phyloP scores from a whole-genome alignment of 2,329 filamentous ascomycete genomes.

The Fusarium sp. region DNA sequence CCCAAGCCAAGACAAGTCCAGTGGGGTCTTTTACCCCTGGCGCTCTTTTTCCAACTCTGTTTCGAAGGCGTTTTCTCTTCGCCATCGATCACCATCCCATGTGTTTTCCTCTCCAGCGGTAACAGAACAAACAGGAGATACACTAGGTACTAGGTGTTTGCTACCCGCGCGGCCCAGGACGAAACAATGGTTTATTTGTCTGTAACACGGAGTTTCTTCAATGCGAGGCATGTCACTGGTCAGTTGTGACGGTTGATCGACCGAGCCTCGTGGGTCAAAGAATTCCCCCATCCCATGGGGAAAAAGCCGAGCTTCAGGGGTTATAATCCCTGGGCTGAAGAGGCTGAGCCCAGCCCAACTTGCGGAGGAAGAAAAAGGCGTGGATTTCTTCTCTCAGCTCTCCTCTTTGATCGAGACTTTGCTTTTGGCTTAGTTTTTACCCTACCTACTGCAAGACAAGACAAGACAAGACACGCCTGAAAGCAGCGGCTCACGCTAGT shows the following conservation, averaged over 20 bases:
- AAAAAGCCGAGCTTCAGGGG: constrained; percentile 9
- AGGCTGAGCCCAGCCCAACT: constrained; percentile 8
- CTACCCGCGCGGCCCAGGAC: constrained; percentile 42
- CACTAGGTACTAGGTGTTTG: not conserved
- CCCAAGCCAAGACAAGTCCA: constrained; percentile 21
- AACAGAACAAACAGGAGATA: constrained; percentile 12
- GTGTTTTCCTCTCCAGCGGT: not conserved
- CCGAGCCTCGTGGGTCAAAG: constrained; percentile 21
- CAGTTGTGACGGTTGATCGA: constrained; percentile 26
- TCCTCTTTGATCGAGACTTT: not conserved
- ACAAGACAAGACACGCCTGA: not conserved
- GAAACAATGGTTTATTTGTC: constrained; percentile 40
- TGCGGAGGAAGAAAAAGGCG: constrained; percentile 15
- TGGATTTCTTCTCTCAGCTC: not conserved
- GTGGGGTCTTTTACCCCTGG: constrained; percentile 14
- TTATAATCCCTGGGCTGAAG: not conserved
- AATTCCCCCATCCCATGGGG: not conserved
- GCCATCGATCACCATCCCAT: not conserved
- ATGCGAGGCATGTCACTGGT: constrained; percentile 28
- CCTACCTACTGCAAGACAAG: not conserved
- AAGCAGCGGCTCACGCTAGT: not conserved
- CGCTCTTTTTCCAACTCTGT: not conserved
- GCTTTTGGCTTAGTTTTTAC: not conserved
- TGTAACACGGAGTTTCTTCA: constrained; percentile 32
- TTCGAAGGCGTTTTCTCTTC: not conserved